phyloP scores from a whole-genome alignment of 352 stramenopile genomes.

The Globisporangium spinosum region DNA sequence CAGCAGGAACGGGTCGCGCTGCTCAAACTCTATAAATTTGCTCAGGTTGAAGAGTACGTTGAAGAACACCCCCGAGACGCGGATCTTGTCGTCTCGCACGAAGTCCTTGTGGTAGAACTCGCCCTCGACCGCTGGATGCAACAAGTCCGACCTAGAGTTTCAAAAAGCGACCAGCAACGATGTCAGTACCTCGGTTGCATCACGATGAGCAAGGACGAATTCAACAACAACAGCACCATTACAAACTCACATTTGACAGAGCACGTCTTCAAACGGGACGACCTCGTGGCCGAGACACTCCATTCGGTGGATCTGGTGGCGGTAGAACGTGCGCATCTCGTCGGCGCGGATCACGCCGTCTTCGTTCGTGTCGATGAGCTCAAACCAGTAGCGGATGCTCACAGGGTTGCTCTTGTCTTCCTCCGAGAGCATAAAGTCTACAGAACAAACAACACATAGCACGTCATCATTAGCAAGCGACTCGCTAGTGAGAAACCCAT shows the following conservation, averaged over 20 bases:
- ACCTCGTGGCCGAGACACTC: slow-evolving; percentile 97
- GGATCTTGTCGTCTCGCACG: slow-evolving; percentile 83
- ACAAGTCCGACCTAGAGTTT: slow-evolving; percentile 52
- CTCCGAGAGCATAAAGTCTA: slow-evolving; percentile 98
- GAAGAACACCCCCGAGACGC: slow-evolving; percentile 95
- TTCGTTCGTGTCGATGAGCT: slow-evolving; percentile 97
- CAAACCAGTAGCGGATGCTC: slow-evolving; percentile 98
- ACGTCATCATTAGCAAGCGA: neutral
- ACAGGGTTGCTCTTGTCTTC: slow-evolving; percentile 98
- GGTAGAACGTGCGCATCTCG: slow-evolving; percentile 95
- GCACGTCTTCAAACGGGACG: slow-evolving; percentile 97
- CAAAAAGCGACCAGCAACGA: slow-evolving; percentile 26
- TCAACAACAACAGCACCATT: neutral
- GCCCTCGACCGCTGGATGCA: slow-evolving; percentile 72
- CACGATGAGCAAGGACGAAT: neutral
- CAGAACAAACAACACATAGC: neutral
- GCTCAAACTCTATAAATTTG: slow-evolving; percentile 99
- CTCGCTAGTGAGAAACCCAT: neutral
- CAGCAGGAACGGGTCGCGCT: slow-evolving; percentile 96
- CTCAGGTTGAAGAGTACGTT: slow-evolving; percentile 99
- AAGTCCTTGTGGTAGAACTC: slow-evolving; percentile 82
- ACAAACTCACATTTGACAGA: slow-evolving; percentile 96
- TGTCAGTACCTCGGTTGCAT: slow-evolving; percentile 19
- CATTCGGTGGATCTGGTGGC: slow-evolving; percentile 95
- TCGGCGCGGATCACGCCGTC: slow-evolving; percentile 95